These are phyloP conservation scores for Paraleonurus japonicus DNA, from an alignment of 257 asterid genomes.

Conservation along the genomic window DNA sequence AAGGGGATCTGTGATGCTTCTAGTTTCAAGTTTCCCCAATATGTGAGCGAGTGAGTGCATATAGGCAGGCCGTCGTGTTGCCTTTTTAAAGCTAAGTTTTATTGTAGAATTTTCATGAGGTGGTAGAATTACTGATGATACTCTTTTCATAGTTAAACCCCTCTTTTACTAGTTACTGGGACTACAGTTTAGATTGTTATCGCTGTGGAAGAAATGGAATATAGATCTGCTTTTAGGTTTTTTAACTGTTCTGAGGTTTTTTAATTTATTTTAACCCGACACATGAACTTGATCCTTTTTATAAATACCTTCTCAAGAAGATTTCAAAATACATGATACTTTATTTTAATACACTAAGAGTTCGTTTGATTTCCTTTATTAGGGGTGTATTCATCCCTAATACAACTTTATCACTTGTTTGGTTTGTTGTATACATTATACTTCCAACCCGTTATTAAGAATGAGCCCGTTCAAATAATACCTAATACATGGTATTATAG, in stretches of 20 bases:
- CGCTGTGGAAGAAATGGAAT: neutral
- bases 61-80: conserved; percentile 45
- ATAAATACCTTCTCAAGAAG: no score
- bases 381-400: no score
- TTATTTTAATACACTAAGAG: no score
- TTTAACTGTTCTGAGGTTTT: neutral
- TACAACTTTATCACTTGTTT: no score
- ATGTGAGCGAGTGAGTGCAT: conserved; percentile 42
- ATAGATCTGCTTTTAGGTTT: neutral
- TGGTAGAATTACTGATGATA: conserved; percentile 2
- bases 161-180: conserved; percentile 13
- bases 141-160: neutral
- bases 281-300: no score
- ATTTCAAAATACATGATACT: no score
- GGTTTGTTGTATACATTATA: no score
- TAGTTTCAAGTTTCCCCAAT: conserved; percentile 23
- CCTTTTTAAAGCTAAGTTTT: conserved; percentile 30
- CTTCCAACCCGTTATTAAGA: no score
- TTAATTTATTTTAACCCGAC: neutral
- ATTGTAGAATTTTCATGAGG: conserved; percentile 33
- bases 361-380: no score
- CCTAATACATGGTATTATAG: no score
- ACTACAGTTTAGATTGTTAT: neutral
- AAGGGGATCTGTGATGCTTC: conserved; percentile 27
- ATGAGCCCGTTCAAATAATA: no score